A percentile compares a stretch with the other conserved stretches of the same genome.
These are phyloP conservation scores for Candida ascalaphidarum DNA, from an alignment of 805 yeast genomes.

Conservation along the genomic window DNA sequence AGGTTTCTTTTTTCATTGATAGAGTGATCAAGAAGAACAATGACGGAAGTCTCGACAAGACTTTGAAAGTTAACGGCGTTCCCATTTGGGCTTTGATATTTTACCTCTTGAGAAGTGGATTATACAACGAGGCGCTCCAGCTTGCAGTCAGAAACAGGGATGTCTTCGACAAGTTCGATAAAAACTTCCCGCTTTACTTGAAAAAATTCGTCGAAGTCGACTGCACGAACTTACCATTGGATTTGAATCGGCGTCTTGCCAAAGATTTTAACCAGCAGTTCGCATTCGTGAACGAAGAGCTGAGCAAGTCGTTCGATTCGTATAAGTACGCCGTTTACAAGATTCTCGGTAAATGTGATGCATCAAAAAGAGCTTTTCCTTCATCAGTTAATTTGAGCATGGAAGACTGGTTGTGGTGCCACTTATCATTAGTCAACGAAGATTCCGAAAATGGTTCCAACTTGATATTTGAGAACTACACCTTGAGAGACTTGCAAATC, in stretches of 20 bases:
- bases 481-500: constrained; percentile 65
- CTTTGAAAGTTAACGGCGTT: constrained; percentile 55
- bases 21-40: constrained; percentile 22
- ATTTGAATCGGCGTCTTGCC: constrained; percentile 59
- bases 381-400: constrained; percentile 63
- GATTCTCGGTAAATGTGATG: constrained; percentile 82
- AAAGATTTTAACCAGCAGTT: constrained; percentile 82
- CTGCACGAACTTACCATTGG: constrained; percentile 51
- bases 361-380: constrained; percentile 59
- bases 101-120: constrained; percentile 79
- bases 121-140: constrained; percentile 67
- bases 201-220: constrained; percentile 52
- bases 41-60: constrained; percentile 18
- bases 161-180: constrained; percentile 76
- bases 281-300: constrained; percentile 43
- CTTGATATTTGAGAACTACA: constrained; percentile 62
- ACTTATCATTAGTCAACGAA: constrained; percentile 69
- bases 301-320: constrained; percentile 62
- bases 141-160: constrained; percentile 56
- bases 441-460: constrained; percentile 22
- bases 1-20: constrained; percentile 51
- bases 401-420: constrained; percentile 98
- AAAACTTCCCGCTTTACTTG: constrained; percentile 72
- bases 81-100: constrained; percentile 95
- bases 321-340: constrained; percentile 86